Evolutionary conservation across 306 rosid species (phyloP).

Genomic region (Betula pendula): DNA sequence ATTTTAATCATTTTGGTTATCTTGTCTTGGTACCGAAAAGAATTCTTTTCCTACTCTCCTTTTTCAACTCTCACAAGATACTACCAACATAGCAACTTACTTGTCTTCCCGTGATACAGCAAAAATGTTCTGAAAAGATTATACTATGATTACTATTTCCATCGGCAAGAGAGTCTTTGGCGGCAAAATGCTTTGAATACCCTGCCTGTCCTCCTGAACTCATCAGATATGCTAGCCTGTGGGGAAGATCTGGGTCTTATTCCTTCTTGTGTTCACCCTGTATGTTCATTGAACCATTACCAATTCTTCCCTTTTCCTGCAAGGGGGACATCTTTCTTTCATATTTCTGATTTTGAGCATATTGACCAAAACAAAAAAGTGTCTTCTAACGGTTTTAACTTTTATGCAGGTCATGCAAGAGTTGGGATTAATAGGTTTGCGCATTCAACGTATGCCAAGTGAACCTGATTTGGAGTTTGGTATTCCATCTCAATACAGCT

Average conservation of each 20-base stretch:
- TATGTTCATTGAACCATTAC: slow-evolving; percentile 40
- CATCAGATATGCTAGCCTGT: slow-evolving; percentile 90
- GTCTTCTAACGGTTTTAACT: slow-evolving; percentile 19
- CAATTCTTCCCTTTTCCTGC: slow-evolving; percentile 3
- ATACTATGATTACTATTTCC: slow-evolving; percentile 89
- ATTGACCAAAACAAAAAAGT: background rate
- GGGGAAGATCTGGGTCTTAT: slow-evolving; percentile 98
- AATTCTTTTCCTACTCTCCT: slow-evolving; percentile 14
- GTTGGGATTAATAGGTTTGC: slow-evolving; percentile 82
- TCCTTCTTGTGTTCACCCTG: slow-evolving; percentile 98
- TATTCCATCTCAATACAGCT: slow-evolving; percentile 84
- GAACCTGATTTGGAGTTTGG: slow-evolving; percentile 89
- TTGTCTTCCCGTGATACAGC: slow-evolving; percentile 47
- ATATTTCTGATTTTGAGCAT: background rate
- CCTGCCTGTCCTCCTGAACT: slow-evolving; percentile 81
- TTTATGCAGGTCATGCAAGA: slow-evolving; percentile 90
- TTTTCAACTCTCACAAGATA: slow-evolving; percentile 17
- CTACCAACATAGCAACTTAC: slow-evolving; percentile 26
- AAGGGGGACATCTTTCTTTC: background rate
- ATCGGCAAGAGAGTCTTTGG: slow-evolving; percentile 97
- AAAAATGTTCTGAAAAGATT: slow-evolving; percentile 75
- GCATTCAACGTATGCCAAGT: slow-evolving; percentile 96
- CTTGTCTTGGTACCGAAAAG: slow-evolving; percentile 10
- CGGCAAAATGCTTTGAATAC: slow-evolving; percentile 91
- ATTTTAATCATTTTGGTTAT: slow-evolving; percentile 1